These are phyloP conservation scores for Kewa caespitosa DNA, from an alignment of 179 eudicot species.

Conservation along the genomic window DNA sequence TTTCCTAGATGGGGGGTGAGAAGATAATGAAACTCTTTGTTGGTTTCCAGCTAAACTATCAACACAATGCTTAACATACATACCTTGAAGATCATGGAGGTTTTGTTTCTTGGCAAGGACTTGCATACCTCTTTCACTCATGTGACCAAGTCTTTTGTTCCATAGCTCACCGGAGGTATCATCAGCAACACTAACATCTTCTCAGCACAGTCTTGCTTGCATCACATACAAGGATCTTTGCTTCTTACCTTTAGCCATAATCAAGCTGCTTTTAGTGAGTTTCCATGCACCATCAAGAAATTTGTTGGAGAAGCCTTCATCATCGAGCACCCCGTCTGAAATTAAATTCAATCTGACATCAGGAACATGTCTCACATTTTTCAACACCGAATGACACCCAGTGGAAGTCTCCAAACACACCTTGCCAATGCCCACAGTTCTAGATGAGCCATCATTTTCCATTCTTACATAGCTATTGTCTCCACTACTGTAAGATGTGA, in stretches of 20 bases:
- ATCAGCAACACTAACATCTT: slow-evolving; percentile 1
- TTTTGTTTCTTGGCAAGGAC: slow-evolving; percentile 10
- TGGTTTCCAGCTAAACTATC: slow-evolving; percentile 25
- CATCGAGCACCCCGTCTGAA: neutral
- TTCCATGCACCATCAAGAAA: neutral
- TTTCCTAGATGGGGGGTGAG: slow-evolving; percentile 4
- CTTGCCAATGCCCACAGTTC: neutral
- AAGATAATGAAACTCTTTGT: slow-evolving; percentile 8
- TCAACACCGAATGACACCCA: neutral
- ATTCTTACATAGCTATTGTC: neutral
- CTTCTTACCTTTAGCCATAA: neutral
- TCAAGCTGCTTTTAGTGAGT: neutral
- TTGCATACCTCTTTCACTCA: slow-evolving; percentile 9
- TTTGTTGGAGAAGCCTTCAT: neutral
- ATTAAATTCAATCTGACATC: neutral
- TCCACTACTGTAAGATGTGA: neutral
- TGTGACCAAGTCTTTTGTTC: slow-evolving; percentile 7
- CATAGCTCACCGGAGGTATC: slow-evolving; percentile 4
- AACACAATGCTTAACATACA: slow-evolving; percentile 6
- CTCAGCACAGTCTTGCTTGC: neutral
- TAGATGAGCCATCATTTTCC: neutral
- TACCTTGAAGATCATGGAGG: slow-evolving; percentile 14
- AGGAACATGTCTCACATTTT: neutral
- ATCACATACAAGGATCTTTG: slow-evolving; percentile 5
- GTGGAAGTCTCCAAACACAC: neutral